Percentiles rank a stretch among this genome's conserved stretches.
Conservation (phyloP, 1,284 basidiomycete species). For the Farysia itapuensis region DNA sequence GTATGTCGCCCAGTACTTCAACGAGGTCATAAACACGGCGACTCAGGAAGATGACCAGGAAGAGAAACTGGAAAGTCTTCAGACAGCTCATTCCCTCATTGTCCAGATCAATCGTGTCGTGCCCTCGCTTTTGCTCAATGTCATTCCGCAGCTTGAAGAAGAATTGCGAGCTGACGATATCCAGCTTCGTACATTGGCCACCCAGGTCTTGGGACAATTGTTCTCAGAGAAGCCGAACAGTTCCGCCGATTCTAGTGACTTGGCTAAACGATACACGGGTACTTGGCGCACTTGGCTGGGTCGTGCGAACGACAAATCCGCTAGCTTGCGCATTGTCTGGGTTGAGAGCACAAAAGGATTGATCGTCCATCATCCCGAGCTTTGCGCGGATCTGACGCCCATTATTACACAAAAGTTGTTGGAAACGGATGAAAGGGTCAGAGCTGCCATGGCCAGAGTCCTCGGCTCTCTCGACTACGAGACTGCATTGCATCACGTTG, state of each 20-base stretch:
- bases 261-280: conserved; percentile 76
- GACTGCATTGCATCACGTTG: conserved; percentile 79
- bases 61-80: conserved; percentile 61
- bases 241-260: conserved; percentile 61
- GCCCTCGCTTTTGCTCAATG: conserved; percentile 79
- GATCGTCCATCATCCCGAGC: conserved; percentile 68
- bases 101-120: conserved; percentile 78
- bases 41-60: conserved; percentile 58
- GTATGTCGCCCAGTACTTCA: conserved; percentile 71
- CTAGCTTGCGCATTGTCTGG: conserved; percentile 74
- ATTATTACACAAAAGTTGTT: conserved; percentile 41
- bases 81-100: conserved; percentile 79
- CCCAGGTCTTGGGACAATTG: conserved; percentile 84
- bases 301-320: conserved; percentile 75
- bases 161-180: conserved; percentile 79
- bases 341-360: conserved; percentile 69
- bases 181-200: conserved; percentile 74
- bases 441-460: conserved; percentile 78
- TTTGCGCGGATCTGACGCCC: conserved; percentile 64
- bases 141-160: conserved; percentile 89
- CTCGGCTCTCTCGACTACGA: conserved; percentile 88
- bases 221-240: conserved; percentile 65
- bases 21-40: conserved; percentile 57
- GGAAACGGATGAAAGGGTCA: conserved; percentile 89
- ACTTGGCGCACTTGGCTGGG: conserved; percentile 86